phyloP scores from a whole-genome alignment of 2,329 filamentous ascomycete species.

The Kalmusia sp. region DNA sequence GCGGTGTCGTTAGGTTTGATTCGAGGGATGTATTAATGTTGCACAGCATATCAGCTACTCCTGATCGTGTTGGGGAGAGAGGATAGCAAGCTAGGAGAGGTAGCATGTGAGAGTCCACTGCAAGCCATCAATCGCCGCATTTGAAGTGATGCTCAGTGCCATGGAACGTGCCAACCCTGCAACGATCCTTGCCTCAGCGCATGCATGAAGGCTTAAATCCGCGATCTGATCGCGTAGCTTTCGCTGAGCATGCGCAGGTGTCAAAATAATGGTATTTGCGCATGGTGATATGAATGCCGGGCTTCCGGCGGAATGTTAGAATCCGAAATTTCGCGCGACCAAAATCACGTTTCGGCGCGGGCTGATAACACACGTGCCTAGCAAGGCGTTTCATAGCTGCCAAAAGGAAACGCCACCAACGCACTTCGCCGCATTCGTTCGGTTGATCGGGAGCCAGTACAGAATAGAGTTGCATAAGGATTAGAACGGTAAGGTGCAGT shows the following conservation, averaged over 20 bases:
- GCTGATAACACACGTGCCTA: neutral
- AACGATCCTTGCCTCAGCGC: neutral
- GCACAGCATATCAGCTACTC: neutral
- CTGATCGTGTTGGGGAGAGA: neutral
- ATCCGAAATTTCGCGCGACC: too few species aligned
- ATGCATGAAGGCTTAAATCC: neutral
- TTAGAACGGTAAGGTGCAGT: neutral
- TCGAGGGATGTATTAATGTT: neutral
- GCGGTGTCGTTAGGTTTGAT: neutral
- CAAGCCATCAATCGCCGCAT: neutral
- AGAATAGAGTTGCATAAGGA: neutral
- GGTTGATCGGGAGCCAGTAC: neutral
- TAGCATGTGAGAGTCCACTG: neutral
- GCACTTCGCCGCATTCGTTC: neutral
- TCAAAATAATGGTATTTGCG: neutral
- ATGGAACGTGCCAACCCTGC: constrained; percentile 6
- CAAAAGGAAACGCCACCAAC: neutral
- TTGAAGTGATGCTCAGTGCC: neutral
- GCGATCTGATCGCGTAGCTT: neutral
- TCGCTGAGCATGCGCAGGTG: neutral
- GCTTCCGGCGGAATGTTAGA: too few species aligned
- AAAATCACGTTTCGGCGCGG: neutral
- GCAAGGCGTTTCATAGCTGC: neutral
- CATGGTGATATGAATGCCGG: neutral
- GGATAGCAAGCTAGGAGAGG: neutral